Evolutionary conservation across 257 asterid species (phyloP).

Genomic region (Voacanga thouarsii): DNA sequence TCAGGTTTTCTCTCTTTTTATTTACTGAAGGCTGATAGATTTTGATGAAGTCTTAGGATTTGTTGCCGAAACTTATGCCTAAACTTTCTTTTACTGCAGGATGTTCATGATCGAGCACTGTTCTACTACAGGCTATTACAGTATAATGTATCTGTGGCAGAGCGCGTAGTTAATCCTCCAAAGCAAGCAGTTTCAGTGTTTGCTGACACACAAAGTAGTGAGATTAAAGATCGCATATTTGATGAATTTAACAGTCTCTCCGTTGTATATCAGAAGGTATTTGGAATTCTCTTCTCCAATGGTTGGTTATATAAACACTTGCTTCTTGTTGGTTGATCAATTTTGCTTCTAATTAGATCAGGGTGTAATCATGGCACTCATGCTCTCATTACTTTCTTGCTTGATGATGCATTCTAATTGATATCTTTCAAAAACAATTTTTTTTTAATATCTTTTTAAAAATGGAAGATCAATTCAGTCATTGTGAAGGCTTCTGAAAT

Average conservation of each 20-base stretch:
- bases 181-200: conserved; percentile 99
- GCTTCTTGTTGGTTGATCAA: background rate
- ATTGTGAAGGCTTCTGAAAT: background rate
- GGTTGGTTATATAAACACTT: background rate
- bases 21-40: background rate
- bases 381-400: background rate
- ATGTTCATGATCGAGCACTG: conserved; percentile 96
- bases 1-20: conserved; percentile 53
- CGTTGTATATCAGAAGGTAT: conserved; percentile 94
- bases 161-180: conserved; percentile 93
- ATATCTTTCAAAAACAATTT: background rate
- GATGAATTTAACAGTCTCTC: conserved; percentile 98
- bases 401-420: background rate
- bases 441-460: background rate
- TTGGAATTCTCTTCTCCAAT: background rate
- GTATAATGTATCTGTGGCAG: conserved; percentile 72
- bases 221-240: conserved; percentile 94
- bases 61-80: conserved; percentile 2
- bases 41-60: conserved; percentile 7
- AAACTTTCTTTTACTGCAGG: conserved; percentile 50
- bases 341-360: background rate
- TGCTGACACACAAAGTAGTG: conserved; percentile 94
- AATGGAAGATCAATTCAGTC: background rate
- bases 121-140: conserved; percentile 89
- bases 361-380: background rate